Evolutionary conservation across 1,284 basidiomycete genomes (phyloP), one percentile per base, ranked within the genome.

Genomic region (Laetiporus sulphureus): DNA sequence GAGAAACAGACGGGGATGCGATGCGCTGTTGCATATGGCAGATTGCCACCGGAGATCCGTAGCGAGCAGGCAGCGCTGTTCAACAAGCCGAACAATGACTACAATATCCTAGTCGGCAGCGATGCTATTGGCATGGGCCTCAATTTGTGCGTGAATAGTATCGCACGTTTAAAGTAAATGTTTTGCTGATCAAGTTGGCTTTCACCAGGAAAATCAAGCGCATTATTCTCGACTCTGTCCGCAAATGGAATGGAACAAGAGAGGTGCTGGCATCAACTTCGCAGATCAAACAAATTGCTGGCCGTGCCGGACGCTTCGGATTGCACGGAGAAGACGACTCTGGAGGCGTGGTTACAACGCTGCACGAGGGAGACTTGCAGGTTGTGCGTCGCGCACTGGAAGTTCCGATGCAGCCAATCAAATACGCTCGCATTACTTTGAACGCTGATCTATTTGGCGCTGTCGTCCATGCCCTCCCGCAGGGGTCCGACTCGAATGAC

Each of bases 91-190:
- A 57, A 77, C 36, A 88, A 82, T 19, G 82, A 79, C 2, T 84
- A 86, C 52, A 87, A 94, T 57, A 81, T 96, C 2, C 73, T 97
- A 43, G 79, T 96, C 5, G 93, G 90, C 0, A 92, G 86, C 56
- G 93, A 97, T 61, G 91, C 92, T 1, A 84, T 97, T 39, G 93
- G 93, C 0, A 94, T 97, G 91, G 93, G 93, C 0, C 71, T 97
- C n/a, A 96, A 97, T 56, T 65, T 97, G 90, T 91, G 60, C 43
- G 89, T 73, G 18, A 32, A 32, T 34, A 22, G 22, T 35, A 32
- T 21, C 32, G 34, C 30, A 15, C 7, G 19, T n/a, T 19, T 19
- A 15, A 34, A 38, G 12, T 25, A 41, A 29, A 37, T 40, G 25
- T 6, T 27, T 22, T 15, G 41, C 33, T 34, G 22, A 19, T 13